These are phyloP conservation scores for Aureobasidium sp. DNA, from an alignment of 2,329 filamentous ascomycete species.

Conservation along the genomic window DNA sequence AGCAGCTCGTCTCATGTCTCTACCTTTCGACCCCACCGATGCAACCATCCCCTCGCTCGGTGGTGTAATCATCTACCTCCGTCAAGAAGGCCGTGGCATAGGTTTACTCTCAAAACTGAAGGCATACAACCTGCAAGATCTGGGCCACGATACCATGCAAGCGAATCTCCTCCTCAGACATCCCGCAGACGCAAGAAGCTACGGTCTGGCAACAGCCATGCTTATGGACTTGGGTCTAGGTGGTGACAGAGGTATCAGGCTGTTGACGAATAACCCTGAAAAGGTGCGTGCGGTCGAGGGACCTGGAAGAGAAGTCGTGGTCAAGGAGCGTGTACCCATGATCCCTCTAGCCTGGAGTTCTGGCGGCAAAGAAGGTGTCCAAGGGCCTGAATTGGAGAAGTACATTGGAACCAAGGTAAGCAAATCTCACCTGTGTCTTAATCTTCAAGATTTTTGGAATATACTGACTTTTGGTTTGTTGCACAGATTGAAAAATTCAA, in stretches of 20 bases:
- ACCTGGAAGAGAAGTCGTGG: constrained; percentile 75
- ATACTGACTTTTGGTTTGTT: constrained; percentile 16
- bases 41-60: constrained; percentile 39
- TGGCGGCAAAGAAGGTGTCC: constrained; percentile 69
- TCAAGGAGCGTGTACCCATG: constrained; percentile 89
- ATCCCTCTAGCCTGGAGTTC: constrained; percentile 86
- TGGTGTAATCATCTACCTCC: constrained; percentile 89
- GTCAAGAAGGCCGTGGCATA: constrained; percentile 93
- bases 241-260: constrained; percentile 60
- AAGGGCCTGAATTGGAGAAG: constrained; percentile 80
- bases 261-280: constrained; percentile 95
- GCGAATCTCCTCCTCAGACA: constrained; percentile 86
- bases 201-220: constrained; percentile 94
- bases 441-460: too few species aligned
- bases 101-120: constrained; percentile 93
- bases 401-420: constrained; percentile 91
- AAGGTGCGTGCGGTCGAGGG: constrained; percentile 94
- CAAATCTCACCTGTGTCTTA: too few species aligned
- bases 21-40: constrained; percentile 8
- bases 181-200: constrained; percentile 88
- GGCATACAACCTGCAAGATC: constrained; percentile 93
- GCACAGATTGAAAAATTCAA: constrained; percentile 45
- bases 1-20: constrained; percentile 76
- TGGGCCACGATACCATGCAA: constrained; percentile 96
- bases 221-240: constrained; percentile 71